Conservation (phyloP, 2,329 filamentous ascomycete genomes). For the Geosmithia putterillii region DNA sequence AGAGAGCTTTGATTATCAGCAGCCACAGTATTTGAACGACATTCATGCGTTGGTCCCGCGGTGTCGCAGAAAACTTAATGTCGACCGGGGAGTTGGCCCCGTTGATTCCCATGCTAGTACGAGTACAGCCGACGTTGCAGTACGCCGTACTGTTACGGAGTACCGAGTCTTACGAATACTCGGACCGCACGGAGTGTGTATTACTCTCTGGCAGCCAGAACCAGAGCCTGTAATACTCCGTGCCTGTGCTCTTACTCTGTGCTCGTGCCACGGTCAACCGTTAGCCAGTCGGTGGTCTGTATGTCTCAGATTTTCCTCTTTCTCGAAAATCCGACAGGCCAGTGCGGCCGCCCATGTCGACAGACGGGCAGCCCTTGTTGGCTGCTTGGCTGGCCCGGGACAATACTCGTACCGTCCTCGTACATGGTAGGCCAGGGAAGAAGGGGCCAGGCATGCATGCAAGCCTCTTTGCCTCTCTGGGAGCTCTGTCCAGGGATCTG, state of each 20-base stretch:
- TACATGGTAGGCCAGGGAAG: not conserved
- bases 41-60: not conserved
- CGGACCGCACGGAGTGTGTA: too few relatives aligned
- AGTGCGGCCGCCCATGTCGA: not conserved
- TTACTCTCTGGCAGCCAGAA: too few relatives aligned
- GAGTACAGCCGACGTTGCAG: too few relatives aligned
- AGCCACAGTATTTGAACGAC: not conserved
- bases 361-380: not conserved
- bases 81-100: not conserved
- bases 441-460: not conserved
- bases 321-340: not conserved
- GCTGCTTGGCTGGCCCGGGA: not conserved
- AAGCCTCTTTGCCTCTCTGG: not conserved
- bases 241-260: not conserved
- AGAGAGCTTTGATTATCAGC: not conserved
- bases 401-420: too few relatives aligned
- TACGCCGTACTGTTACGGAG: too few relatives aligned
- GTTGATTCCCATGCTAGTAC: too few relatives aligned
- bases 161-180: too few relatives aligned
- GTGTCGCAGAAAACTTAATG: not conserved
- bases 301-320: not conserved
- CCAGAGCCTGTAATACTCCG: too few relatives aligned
- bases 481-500: not conserved
- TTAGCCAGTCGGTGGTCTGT: too few relatives aligned
- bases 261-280: too few relatives aligned